Evolutionary conservation across 2,329 filamentous ascomycete genomes (phyloP).

Genomic region (Calonectria hongkongensis): DNA sequence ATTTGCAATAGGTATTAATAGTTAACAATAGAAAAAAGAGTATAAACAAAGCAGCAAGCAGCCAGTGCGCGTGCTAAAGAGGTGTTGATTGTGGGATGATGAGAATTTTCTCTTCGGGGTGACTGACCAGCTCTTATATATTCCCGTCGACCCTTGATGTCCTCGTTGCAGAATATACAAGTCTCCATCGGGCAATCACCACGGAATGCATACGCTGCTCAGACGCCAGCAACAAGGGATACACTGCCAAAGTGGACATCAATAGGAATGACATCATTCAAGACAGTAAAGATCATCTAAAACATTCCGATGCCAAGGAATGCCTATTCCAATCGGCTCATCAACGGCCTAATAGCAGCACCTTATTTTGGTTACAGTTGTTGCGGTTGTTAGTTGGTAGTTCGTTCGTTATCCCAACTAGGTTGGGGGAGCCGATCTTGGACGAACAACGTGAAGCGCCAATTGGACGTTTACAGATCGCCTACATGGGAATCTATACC

Average conservation of each 20-base stretch:
- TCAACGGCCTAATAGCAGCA: slow-evolving; percentile 15
- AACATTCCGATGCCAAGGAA: slow-evolving; percentile 28
- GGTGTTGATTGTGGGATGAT: not conserved
- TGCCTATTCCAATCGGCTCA: slow-evolving; percentile 7
- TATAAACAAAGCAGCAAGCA: slow-evolving; percentile 29
- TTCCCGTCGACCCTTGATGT: not conserved
- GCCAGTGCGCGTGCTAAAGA: slow-evolving; percentile 21
- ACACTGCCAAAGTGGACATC: slow-evolving; percentile 7
- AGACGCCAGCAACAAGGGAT: slow-evolving; percentile 14
- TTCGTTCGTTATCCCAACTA: not conserved
- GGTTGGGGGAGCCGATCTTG: not conserved
- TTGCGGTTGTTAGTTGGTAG: not conserved
- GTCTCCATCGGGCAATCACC: not conserved
- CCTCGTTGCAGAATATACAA: not conserved
- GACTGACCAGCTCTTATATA: slow-evolving; percentile 12
- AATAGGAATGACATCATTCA: slow-evolving; percentile 24
- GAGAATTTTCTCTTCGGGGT: not conserved
- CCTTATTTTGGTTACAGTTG: not conserved
- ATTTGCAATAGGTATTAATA: slow-evolving; percentile 29
- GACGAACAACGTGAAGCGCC: not conserved
- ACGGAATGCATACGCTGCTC: slow-evolving; percentile 1
- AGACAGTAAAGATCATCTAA: slow-evolving; percentile 29
- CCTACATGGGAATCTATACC: not conserved
- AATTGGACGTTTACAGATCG: not conserved
- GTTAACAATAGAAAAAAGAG: slow-evolving; percentile 9